Percentiles rank a stretch among this genome's conserved stretches.
Evolutionary conservation across 352 stramenopile genomes (phyloP).

Genomic region (Globisporangium abappressorium): DNA sequence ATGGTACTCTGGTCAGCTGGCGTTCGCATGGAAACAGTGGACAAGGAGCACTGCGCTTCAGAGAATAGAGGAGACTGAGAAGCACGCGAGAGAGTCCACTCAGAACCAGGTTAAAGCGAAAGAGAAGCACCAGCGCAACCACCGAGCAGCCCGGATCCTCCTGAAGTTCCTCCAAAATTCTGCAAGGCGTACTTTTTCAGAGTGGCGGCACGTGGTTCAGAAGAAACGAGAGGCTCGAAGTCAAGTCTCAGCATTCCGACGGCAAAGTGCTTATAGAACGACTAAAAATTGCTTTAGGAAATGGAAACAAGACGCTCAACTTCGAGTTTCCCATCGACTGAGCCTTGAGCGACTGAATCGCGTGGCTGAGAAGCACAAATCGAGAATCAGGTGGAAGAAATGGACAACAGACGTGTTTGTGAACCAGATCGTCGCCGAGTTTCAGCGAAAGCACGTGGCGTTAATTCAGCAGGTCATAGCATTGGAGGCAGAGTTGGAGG

Average conservation of each 20-base stretch:
- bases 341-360: conserved; percentile 3
- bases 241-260: neutral
- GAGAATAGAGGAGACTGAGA: conserved; percentile 11
- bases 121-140: conserved; percentile 9
- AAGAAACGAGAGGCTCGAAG: neutral
- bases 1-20: conserved; percentile 34
- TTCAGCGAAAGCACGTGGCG: neutral
- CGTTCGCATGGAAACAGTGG: conserved; percentile 44
- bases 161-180: neutral
- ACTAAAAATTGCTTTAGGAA: neutral
- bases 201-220: conserved; percentile 4
- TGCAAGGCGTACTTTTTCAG: neutral
- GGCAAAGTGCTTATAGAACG: neutral
- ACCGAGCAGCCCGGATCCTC: neutral
- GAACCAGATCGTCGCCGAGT: neutral
- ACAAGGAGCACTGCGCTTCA: conserved; percentile 4
- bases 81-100: conserved; percentile 4
- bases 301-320: conserved; percentile 5
- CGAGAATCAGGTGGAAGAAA: neutral
- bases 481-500: neutral
- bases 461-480: neutral
- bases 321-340: neutral
- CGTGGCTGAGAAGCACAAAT: neutral
- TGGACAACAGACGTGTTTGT: conserved; percentile 7
- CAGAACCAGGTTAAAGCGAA: conserved; percentile 1